Base-by-base conservation (phyloP, 2,329 filamentous ascomycete genomes). In the Sphaerulina populicola region DNA sequence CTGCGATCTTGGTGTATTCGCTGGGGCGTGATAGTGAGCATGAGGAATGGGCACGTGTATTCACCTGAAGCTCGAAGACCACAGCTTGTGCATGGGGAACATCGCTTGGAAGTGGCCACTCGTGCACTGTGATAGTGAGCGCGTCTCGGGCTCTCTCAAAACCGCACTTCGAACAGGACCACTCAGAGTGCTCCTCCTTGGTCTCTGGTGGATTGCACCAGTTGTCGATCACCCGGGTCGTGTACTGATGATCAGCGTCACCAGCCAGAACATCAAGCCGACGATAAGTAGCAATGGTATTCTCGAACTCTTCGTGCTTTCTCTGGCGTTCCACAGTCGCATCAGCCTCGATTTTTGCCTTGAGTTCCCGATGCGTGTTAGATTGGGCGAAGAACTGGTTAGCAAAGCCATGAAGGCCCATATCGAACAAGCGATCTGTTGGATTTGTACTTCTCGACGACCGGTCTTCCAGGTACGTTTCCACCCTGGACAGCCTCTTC, bases 1-100 rank as follows among this genome's bases (percentile, higher is more conserved):
- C 18, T 18, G 18, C 18, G 18, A 18, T 18, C 18, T 18, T 18
- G 18, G 18, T 18, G 4, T 18, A 18, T 18, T 18, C 18, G 18
- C 18, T 18, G 18, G 18, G 18, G 18, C 18, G 18, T 18, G 23
- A 27, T 27, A 27, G 23, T 27, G 4, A 27, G 23, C 23, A 27
- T 27, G 23, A 27, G 23, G 23, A 7, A 7, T 27, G 23, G 23
- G 6, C 6, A 27, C 23, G 23, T 27, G 23, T 27, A 27, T 4
- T 27, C 23, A 27, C 23, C 23, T 47, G 53, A 1, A 82, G 62
- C 54, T 82, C 79, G 45, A 82, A 79, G 0, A 81, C 55, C 0
- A 77, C 64, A 0, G 68, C 68, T 30, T 74, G 72, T n/a, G 66
- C 66, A 8, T 69, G 57, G 2, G 62, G 52, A 0, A 60, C 42